Evolutionary conservation across 1,284 basidiomycete species (phyloP).

Genomic region (Moesziomyces sp.): DNA sequence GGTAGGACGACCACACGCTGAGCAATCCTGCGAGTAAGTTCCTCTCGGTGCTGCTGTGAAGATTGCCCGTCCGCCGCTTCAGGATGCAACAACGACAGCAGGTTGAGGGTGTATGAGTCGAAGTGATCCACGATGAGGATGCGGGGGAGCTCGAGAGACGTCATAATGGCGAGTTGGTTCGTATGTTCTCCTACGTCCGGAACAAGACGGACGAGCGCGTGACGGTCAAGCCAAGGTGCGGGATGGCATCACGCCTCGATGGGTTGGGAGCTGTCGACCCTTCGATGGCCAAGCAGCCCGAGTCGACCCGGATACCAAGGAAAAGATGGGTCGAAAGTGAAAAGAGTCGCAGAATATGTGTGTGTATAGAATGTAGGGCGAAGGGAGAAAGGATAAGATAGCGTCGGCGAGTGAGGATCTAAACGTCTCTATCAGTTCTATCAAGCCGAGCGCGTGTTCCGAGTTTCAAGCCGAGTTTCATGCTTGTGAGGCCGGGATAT

Average conservation of each 20-base stretch:
- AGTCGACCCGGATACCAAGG: background rate
- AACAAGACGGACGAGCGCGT: background rate
- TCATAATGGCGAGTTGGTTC: background rate
- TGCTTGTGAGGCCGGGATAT: background rate
- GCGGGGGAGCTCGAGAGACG: conserved; percentile 49
- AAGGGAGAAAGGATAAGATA: background rate
- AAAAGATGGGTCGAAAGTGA: too few species aligned
- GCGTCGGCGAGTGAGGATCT: background rate
- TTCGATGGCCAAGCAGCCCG: background rate
- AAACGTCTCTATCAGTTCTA: background rate
- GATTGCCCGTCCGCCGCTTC: background rate
- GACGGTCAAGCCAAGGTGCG: background rate
- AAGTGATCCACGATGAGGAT: conserved; percentile 65
- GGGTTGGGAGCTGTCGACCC: background rate
- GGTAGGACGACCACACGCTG: conserved; percentile 59
- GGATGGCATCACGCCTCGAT: background rate
- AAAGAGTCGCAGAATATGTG: too few species aligned
- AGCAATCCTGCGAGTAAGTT: conserved; percentile 18
- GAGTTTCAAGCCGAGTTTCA: background rate
- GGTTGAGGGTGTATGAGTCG: conserved; percentile 66
- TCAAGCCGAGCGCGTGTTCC: background rate
- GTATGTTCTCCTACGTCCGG: background rate
- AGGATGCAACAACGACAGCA: conserved; percentile 54
- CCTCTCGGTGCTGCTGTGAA: background rate
- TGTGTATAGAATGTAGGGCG: background rate